Evolutionary conservation across 768 basidiomycete genomes (phyloP).

Genomic region (Pleurotus citrinopileatus): DNA sequence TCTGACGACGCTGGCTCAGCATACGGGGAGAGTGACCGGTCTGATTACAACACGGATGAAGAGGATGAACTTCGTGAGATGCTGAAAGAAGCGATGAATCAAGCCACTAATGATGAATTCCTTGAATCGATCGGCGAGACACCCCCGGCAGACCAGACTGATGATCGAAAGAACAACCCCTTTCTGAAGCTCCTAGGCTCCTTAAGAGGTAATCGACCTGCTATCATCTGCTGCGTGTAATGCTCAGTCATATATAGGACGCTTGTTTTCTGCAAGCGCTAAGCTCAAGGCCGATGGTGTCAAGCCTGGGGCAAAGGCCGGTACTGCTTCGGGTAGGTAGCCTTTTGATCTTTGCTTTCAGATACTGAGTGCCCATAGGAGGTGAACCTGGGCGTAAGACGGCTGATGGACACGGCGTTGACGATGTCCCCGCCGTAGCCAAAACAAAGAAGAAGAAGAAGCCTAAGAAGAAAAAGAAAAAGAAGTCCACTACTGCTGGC

Average conservation of each 20-base stretch:
- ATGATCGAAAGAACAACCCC: constrained; percentile 66
- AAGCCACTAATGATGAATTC: constrained; percentile 58
- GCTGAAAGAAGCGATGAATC: constrained; percentile 72
- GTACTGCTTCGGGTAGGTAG: neutral
- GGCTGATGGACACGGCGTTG: constrained; percentile 76
- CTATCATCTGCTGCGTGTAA: neutral
- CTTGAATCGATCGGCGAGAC: constrained; percentile 42
- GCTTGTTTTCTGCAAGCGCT: constrained; percentile 52
- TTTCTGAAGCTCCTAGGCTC: constrained; percentile 77
- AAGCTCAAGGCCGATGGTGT: constrained; percentile 33
- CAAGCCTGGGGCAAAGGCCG: neutral
- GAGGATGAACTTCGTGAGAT: constrained; percentile 64
- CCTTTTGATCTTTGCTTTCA: no score
- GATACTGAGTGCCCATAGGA: no score
- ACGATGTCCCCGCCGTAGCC: constrained; percentile 31
- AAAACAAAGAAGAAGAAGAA: constrained; percentile 79
- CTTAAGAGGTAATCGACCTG: constrained; percentile 52
- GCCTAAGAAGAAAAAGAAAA: constrained; percentile 67
- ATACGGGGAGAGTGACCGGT: constrained; percentile 28
- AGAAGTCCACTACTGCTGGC: constrained; percentile 21
- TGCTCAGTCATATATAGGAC: constrained; percentile 38
- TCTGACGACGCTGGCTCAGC: no score
- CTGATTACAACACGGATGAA: constrained; percentile 62
- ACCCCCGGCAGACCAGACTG: constrained; percentile 38
- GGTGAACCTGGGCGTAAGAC: constrained; percentile 33